Conservation (phyloP, 345 rosid species). For the Eucalyptus regnans region DNA sequence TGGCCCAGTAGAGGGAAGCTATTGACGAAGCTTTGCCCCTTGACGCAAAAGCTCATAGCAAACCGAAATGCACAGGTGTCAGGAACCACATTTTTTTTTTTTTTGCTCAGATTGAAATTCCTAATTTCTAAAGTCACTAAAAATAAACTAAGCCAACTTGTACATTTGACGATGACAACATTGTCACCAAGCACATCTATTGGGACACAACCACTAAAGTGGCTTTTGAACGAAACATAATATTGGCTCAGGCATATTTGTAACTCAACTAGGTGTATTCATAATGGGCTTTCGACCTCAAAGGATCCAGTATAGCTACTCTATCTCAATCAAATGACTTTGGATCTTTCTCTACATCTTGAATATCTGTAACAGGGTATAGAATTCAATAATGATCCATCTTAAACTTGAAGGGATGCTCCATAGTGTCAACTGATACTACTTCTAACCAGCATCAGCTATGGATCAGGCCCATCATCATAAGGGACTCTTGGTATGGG, state of each 20-base stretch:
- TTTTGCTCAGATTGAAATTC: neutral
- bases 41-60: neutral
- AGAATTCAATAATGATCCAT: neutral
- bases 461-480: neutral
- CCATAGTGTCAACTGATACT: neutral
- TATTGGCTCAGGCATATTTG: accelerated
- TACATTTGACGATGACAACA: neutral
- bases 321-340: neutral
- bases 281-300: neutral
- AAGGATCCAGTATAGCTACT: neutral
- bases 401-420: neutral
- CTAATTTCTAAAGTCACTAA: neutral
- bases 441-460: neutral
- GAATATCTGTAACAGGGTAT: neutral
- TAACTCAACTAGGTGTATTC: neutral
- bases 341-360: neutral
- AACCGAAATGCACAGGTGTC: neutral
- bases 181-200: neutral
- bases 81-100: neutral
- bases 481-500: neutral
- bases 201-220: accelerated
- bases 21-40: accelerated
- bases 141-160: neutral
- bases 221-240: neutral
- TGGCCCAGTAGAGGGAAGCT: neutral